These are phyloP conservation scores for Xylariomycetidae sp. DNA, from an alignment of 2,329 filamentous ascomycete species.

Conservation along the genomic window DNA sequence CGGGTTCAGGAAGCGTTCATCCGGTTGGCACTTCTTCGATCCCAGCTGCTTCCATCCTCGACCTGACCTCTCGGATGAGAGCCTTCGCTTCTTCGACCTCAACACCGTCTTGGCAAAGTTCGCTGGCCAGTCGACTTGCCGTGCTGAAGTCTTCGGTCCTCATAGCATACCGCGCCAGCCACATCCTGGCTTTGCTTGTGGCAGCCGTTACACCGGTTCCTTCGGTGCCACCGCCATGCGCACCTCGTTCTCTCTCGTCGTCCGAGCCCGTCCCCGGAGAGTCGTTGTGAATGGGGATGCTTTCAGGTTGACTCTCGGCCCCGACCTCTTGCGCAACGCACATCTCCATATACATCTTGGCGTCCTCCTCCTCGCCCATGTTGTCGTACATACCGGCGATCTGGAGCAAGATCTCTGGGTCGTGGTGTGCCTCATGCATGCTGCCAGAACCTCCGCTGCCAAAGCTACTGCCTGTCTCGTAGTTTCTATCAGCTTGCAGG, in stretches of 20 bases:
- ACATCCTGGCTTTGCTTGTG: constrained; percentile 87
- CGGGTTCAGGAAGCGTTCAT: no score
- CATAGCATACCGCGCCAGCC: constrained; percentile 82
- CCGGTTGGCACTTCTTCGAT: no score
- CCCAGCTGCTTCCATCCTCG: constrained; percentile 56
- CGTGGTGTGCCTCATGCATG: constrained; percentile 57
- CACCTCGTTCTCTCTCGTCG: constrained; percentile 30
- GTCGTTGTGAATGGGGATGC: constrained; percentile 50
- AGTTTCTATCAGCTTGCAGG: constrained; percentile 79
- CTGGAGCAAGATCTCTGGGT: constrained; percentile 84
- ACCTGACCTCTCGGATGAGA: constrained; percentile 78
- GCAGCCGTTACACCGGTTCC: constrained; percentile 84
- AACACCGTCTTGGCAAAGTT: constrained; percentile 90
- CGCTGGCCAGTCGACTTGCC: constrained; percentile 75
- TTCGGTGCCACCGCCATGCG: constrained; percentile 22
- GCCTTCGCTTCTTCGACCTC: constrained; percentile 97
- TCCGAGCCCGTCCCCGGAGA: constrained; percentile 36
- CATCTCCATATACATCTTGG: constrained; percentile 91
- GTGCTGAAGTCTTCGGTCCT: constrained; percentile 66
- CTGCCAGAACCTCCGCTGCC: constrained; percentile 38
- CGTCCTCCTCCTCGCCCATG: constrained; percentile 69
- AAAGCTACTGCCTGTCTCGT: constrained; percentile 58
- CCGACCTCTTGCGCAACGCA: constrained; percentile 90
- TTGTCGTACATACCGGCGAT: constrained; percentile 87
- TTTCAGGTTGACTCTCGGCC: constrained; percentile 39